These are phyloP conservation scores for Ogataea kodamae DNA, from an alignment of 805 yeast species.

Conservation along the genomic window DNA sequence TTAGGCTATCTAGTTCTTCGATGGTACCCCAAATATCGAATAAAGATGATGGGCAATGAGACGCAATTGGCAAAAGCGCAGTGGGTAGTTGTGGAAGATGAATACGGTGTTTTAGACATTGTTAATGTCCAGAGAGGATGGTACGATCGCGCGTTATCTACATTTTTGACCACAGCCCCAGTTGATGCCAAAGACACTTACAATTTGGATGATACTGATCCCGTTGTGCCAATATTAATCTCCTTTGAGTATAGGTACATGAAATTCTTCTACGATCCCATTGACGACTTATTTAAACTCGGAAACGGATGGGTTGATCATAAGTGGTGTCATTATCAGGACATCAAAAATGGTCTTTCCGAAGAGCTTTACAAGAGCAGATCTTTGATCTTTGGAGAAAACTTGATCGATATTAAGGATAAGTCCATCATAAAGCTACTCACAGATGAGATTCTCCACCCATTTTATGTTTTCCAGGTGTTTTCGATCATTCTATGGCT, in stretches of 20 bases:
- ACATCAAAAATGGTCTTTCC: slow-evolving; percentile 64
- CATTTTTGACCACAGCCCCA: slow-evolving; percentile 45
- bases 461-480: slow-evolving; percentile 91
- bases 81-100: slow-evolving; percentile 93
- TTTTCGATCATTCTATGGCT: slow-evolving; percentile 91
- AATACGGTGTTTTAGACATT: slow-evolving; percentile 77
- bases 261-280: slow-evolving; percentile 77
- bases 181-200: slow-evolving; percentile 20
- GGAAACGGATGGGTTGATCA: slow-evolving; percentile 85
- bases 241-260: slow-evolving; percentile 80
- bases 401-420: slow-evolving; percentile 71
- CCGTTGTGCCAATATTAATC: slow-evolving; percentile 65
- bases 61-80: slow-evolving; percentile 78
- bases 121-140: slow-evolving; percentile 53
- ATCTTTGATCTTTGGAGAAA: slow-evolving; percentile 68
- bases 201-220: slow-evolving; percentile 44
- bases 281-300: slow-evolving; percentile 80
- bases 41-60: slow-evolving; percentile 60
- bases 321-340: slow-evolving; percentile 62
- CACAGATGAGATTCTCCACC: slow-evolving; percentile 87
- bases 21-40: slow-evolving; percentile 81
- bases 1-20: slow-evolving; percentile 66
- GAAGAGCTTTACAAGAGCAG: slow-evolving; percentile 69
- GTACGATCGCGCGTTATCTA: slow-evolving; percentile 70
- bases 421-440: slow-evolving; percentile 64